Evolutionary conservation across 2,329 filamentous ascomycete genomes (phyloP).

Genomic region (Penicillium vulpinum): DNA sequence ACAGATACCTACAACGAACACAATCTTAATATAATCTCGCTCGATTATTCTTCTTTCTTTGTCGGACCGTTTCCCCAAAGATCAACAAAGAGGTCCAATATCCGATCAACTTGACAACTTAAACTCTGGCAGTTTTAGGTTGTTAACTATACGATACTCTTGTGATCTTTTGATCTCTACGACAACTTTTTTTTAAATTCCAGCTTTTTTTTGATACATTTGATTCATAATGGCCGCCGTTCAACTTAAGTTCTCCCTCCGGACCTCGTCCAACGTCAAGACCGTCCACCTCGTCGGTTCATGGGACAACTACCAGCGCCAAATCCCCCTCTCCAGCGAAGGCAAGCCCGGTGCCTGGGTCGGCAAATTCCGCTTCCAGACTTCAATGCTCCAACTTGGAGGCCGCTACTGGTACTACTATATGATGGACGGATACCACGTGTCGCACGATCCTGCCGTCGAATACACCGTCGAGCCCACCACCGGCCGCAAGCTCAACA

Average conservation of each 20-base stretch:
- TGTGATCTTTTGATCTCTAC: conserved; percentile 22
- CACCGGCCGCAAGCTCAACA: conserved; percentile 94
- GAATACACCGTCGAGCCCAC: conserved; percentile 90
- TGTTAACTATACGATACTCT: conserved; percentile 23
- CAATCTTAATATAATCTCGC: conserved; percentile 30
- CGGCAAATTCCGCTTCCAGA: conserved; percentile 94
- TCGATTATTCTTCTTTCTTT: conserved; percentile 27
- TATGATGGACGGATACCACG: conserved; percentile 98
- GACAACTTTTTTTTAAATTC: conserved; percentile 22
- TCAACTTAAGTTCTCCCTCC: conserved; percentile 93
- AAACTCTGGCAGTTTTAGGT: conserved; percentile 34
- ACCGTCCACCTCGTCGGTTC: conserved; percentile 96
- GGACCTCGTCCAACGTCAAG: conserved; percentile 95
- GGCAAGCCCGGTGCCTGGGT: conserved; percentile 89
- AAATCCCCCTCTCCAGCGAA: conserved; percentile 92
- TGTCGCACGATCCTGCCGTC: conserved; percentile 92
- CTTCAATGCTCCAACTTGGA: conserved; percentile 78
- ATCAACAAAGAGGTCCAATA: conserved; percentile 19
- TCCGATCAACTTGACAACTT: conserved; percentile 3
- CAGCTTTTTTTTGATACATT: conserved; percentile 13
- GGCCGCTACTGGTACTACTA: conserved; percentile 99
- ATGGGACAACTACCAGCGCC: conserved; percentile 95
- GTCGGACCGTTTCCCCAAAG: conserved; percentile 35
- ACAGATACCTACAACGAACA: conserved; percentile 30
- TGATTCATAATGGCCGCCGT: conserved; percentile 71